Conservation (phyloP, 164 flowering plant species). For the Cinnamomum chago region DNA sequence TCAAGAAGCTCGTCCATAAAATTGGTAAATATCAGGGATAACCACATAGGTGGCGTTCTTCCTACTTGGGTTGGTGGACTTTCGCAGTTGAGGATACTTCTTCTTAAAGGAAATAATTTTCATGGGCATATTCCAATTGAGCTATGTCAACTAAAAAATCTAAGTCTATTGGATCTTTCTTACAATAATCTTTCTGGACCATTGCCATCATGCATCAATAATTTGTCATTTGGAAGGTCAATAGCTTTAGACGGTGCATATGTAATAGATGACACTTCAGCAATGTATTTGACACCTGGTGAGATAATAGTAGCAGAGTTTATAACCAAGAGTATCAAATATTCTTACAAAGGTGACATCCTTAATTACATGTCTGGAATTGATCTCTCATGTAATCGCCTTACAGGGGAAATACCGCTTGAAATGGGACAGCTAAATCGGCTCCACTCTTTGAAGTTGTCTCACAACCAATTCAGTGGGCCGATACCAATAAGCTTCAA, state of each 20-base stretch:
- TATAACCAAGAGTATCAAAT: constrained; percentile 8
- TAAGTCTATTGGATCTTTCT: constrained; percentile 17
- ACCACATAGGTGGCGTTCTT: constrained; percentile 19
- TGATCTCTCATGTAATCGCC: constrained; percentile 20
- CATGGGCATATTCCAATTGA: constrained; percentile 11
- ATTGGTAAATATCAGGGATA: constrained; percentile 2
- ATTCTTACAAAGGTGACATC: constrained; percentile 9
- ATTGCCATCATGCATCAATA: constrained; percentile 8
- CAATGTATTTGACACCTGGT: too few relatives aligned
- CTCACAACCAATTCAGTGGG: constrained; percentile 15
- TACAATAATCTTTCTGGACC: constrained; percentile 14
- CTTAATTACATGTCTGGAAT: constrained; percentile 17
- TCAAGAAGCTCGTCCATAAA: not conserved
- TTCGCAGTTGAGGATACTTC: not conserved
- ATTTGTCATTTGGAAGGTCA: constrained; percentile 1
- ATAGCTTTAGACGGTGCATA: not conserved
- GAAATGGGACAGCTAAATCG: constrained; percentile 15
- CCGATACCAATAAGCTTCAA: constrained; percentile 14
- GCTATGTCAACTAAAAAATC: constrained; percentile 2
- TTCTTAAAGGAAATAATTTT: constrained; percentile 6
- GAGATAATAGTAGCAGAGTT: constrained; percentile 9
- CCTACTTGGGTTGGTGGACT: constrained; percentile 4
- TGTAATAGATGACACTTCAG: too few relatives aligned
- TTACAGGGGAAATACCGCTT: constrained; percentile 20
- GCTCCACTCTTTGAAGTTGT: constrained; percentile 14